Percentiles rank a stretch among this genome's conserved stretches.
Evolutionary conservation across 2,329 filamentous ascomycete species (phyloP).

Genomic region (Aspergillus brasiliensis): DNA sequence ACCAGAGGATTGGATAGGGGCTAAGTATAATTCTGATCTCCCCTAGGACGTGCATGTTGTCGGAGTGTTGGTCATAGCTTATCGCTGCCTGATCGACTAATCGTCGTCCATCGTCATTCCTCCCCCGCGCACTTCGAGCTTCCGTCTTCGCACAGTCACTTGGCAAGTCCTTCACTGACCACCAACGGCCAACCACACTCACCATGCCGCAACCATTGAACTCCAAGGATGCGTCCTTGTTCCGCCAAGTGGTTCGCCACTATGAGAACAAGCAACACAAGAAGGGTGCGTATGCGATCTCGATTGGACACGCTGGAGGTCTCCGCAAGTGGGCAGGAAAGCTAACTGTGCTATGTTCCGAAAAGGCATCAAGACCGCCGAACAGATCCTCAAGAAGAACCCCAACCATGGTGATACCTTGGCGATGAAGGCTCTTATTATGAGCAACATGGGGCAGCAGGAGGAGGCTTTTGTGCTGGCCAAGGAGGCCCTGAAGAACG

Average conservation of each 20-base stretch:
- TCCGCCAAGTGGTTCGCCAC: slow-evolving; percentile 89
- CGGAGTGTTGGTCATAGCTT: slow-evolving; percentile 17
- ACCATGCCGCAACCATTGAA: slow-evolving; percentile 52
- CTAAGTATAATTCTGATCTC: neutral
- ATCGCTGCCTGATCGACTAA: slow-evolving; percentile 22
- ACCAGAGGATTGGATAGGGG: slow-evolving; percentile 7
- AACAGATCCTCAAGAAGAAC: slow-evolving; percentile 93
- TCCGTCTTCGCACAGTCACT: slow-evolving; percentile 36
- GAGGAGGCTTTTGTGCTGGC: slow-evolving; percentile 93
- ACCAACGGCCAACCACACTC: slow-evolving; percentile 33
- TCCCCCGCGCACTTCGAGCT: slow-evolving; percentile 39
- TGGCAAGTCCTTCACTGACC: slow-evolving; percentile 22
- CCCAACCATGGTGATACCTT: slow-evolving; percentile 97
- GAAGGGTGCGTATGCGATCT: slow-evolving; percentile 56
- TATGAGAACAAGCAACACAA: slow-evolving; percentile 99
- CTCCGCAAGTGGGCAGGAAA: slow-evolving; percentile 13
- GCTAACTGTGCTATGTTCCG: slow-evolving; percentile 25
- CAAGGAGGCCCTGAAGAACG: slow-evolving; percentile 87
- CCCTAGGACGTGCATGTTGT: slow-evolving; percentile 2
- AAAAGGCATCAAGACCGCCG: slow-evolving; percentile 84
- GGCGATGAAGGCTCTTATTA: slow-evolving; percentile 97
- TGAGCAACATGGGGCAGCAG: slow-evolving; percentile 87
- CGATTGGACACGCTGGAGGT: slow-evolving; percentile 12
- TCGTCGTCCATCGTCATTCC: slow-evolving; percentile 14
- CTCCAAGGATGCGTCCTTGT: slow-evolving; percentile 91